Base-by-base conservation (phyloP, 768 basidiomycete genomes). In the Lentinula raphanica region DNA sequence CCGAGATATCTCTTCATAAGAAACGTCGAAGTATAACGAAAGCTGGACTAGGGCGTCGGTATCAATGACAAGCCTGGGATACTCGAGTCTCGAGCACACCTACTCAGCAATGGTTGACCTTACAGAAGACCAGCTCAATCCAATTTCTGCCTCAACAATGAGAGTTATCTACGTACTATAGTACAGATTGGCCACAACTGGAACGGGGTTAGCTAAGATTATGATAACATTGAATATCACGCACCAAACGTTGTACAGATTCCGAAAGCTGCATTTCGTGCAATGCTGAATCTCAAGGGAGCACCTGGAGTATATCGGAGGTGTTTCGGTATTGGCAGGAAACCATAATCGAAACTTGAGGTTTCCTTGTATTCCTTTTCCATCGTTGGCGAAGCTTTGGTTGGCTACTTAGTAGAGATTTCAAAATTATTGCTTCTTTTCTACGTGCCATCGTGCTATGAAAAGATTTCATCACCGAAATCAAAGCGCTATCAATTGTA, bases 61-160 rank as follows among this genome's bases (percentile, higher is more conserved):
- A 29, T 8, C 13, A 39, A 42, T 11, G 5, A 63, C n/a, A n/a
- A 17, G 46, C 50, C 6, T 48, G 23, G 19, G 32, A 27, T 5
- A 3, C 42, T 11, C 13, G 32, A 38, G 1, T 61, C 17, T 15
- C 13, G 35, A 9, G 62, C 32, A 60, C 48, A 72, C 79, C 61
- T 67, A 84, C 90, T 88, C 17, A 92, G 71, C 62, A 94, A 66
- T 0, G 91, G 91, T 72, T 90, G 89, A 61, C 86, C 88, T 44
- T 35, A 8, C 32, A 25, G 38, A 12, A 21, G n/a, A 44, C 0
- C 32, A 11, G 4, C 11, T 28, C 15, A 15, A 25, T 15, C 8
- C 17, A 49, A 28, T 28, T 17, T 15, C 15, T 28, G 5, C 27
- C 7, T 25, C 5, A 3, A 31, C 48, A 17, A 6, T 21, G 17